Evolutionary conservation across 164 flowering plant species (phyloP).

Genomic region (Macadamia integrifolia): DNA sequence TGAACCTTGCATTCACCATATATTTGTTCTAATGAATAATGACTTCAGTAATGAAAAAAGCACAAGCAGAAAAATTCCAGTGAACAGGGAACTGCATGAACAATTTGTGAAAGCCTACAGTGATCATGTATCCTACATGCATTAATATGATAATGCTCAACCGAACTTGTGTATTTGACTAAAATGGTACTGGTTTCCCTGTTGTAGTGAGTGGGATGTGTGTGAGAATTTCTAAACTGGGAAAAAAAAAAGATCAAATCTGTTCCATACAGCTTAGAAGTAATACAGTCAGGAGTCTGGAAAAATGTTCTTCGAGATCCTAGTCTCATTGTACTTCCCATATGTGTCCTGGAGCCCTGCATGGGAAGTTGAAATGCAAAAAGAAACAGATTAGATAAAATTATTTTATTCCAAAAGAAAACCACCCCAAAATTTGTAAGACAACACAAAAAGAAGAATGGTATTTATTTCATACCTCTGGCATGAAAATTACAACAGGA

Average conservation of each 20-base stretch:
- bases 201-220: too few species aligned
- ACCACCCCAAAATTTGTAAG: not conserved
- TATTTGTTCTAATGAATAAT: too few species aligned
- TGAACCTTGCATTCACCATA: too few species aligned
- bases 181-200: too few species aligned
- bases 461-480: constrained; percentile 53
- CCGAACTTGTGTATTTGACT: too few species aligned
- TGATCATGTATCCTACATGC: too few species aligned
- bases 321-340: constrained; percentile 97
- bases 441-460: not conserved
- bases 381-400: not conserved
- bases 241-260: not conserved
- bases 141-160: too few species aligned
- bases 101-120: too few species aligned
- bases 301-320: constrained; percentile 87
- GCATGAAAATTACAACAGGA: constrained; percentile 91
- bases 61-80: too few species aligned
- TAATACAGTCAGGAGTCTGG: constrained; percentile 59
- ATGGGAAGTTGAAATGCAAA: constrained; percentile 6
- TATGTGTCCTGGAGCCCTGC: constrained; percentile 91
- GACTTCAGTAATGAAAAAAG: too few species aligned
- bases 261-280: constrained; percentile 71
- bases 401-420: not conserved
- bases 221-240: too few species aligned
- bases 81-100: too few species aligned